Percentiles rank a stretch among this genome's conserved stretches.
Conservation (phyloP, 2,329 filamentous ascomycete species). For the Fusarium brachygibbosum region DNA sequence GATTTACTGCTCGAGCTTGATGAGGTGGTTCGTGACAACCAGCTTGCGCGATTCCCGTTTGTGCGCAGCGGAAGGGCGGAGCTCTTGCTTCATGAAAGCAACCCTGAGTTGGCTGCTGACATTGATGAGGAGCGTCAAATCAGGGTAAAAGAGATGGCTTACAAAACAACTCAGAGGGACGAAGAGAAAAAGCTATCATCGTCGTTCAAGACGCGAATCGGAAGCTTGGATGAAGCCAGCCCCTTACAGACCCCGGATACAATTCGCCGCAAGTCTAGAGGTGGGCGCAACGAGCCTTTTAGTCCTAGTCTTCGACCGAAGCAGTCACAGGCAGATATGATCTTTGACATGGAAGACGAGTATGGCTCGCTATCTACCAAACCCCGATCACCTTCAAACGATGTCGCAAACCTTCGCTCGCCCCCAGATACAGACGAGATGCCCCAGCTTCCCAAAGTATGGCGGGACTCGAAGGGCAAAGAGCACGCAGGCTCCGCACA, state of each 20-base stretch:
- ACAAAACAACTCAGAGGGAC: constrained; percentile 73
- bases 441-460: constrained; percentile 50
- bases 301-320: constrained; percentile 78
- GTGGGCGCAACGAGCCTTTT: constrained; percentile 66
- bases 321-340: constrained; percentile 79
- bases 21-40: constrained; percentile 82
- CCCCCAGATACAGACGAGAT: constrained; percentile 49
- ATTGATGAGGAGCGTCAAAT: constrained; percentile 77
- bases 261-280: constrained; percentile 62
- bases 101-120: constrained; percentile 73
- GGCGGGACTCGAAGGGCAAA: constrained; percentile 51
- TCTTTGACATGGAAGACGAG: constrained; percentile 95
- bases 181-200: constrained; percentile 73
- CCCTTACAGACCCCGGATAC: constrained; percentile 60
- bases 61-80: constrained; percentile 82
- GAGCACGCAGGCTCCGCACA: constrained; percentile 29
- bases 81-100: constrained; percentile 71
- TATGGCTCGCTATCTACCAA: constrained; percentile 54
- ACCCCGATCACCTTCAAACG: constrained; percentile 46
- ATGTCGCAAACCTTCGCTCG: constrained; percentile 35
- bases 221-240: constrained; percentile 74
- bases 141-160: constrained; percentile 81
- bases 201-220: constrained; percentile 71
- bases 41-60: constrained; percentile 81
- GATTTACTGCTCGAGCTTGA: constrained; percentile 87